Conservation (phyloP, 2,329 filamentous ascomycete species). For the Cercospora sojina region DNA sequence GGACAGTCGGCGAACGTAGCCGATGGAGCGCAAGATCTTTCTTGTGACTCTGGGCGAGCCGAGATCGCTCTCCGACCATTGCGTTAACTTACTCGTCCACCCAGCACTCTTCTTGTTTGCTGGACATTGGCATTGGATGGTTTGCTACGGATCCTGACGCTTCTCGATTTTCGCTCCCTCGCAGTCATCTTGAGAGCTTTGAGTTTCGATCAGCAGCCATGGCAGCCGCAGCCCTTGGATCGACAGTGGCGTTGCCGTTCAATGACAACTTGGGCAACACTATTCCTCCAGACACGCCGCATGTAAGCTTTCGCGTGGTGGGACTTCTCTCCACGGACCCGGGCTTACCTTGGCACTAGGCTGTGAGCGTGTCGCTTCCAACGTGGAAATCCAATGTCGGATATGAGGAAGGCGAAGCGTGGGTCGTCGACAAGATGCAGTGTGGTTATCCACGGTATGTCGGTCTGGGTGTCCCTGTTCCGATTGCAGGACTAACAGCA, state of each 20-base stretch:
- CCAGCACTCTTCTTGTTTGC: neutral
- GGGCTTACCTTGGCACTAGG: conserved; percentile 53
- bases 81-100: neutral
- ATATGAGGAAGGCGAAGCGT: conserved; percentile 88
- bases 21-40: neutral
- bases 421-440: conserved; percentile 80
- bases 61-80: conserved; percentile 2
- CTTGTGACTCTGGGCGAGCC: conserved; percentile 1
- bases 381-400: conserved; percentile 89
- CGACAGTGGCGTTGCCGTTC: conserved; percentile 32
- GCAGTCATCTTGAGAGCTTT: neutral
- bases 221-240: conserved; percentile 18
- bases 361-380: conserved; percentile 91
- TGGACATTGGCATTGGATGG: neutral
- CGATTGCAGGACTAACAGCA: neutral
- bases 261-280: conserved; percentile 58
- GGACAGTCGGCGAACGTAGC: neutral
- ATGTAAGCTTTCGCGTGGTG: conserved; percentile 56
- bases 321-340: neutral
- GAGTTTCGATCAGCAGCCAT: too few relatives aligned
- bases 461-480: neutral
- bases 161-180: neutral
- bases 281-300: conserved; percentile 74
- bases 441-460: conserved; percentile 83
- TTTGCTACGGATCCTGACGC: neutral